Evolutionary conservation across 2,329 filamentous ascomycete genomes (phyloP).

Genomic region (Penicillium italicum): DNA sequence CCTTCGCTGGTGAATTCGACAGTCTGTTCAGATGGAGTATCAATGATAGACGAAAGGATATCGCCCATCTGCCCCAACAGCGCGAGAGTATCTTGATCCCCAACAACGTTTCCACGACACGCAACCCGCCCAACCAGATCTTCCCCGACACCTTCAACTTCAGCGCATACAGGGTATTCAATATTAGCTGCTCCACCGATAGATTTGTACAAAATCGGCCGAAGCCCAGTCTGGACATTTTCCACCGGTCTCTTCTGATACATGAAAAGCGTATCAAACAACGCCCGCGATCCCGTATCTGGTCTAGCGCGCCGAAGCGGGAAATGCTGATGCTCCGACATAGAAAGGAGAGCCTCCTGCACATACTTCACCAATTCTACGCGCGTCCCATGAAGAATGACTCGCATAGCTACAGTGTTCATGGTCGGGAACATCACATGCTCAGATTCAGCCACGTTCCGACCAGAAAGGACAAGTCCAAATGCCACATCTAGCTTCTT

Average conservation of each 20-base stretch:
- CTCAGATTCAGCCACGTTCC: slow-evolving; percentile 68
- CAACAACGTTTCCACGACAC: slow-evolving; percentile 57
- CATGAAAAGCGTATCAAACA: slow-evolving; percentile 65
- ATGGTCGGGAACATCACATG: slow-evolving; percentile 79
- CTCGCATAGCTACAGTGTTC: slow-evolving; percentile 79
- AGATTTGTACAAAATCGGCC: slow-evolving; percentile 56
- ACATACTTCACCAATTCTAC: slow-evolving; percentile 66
- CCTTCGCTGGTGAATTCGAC: slow-evolving; percentile 52
- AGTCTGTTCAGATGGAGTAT: slow-evolving; percentile 47
- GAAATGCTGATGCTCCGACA: slow-evolving; percentile 71
- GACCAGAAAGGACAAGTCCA: slow-evolving; percentile 77
- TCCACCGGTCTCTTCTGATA: slow-evolving; percentile 56
- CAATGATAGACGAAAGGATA: slow-evolving; percentile 57
- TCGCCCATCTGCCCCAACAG: slow-evolving; percentile 60
- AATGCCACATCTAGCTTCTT: slow-evolving; percentile 71
- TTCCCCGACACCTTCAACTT: slow-evolving; percentile 63
- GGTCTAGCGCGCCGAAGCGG: slow-evolving; percentile 68
- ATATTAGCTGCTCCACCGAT: slow-evolving; percentile 63
- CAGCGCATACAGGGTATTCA: slow-evolving; percentile 78
- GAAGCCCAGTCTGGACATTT: slow-evolving; percentile 2
- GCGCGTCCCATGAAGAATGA: slow-evolving; percentile 66
- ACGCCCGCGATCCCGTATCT: slow-evolving; percentile 41
- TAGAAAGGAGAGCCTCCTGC: slow-evolving; percentile 64
- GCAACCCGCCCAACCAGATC: slow-evolving; percentile 68
- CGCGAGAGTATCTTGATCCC: slow-evolving; percentile 43